These are phyloP conservation scores for Takashimella tepidaria DNA, from an alignment of 1,284 basidiomycete genomes.

Conservation along the genomic window DNA sequence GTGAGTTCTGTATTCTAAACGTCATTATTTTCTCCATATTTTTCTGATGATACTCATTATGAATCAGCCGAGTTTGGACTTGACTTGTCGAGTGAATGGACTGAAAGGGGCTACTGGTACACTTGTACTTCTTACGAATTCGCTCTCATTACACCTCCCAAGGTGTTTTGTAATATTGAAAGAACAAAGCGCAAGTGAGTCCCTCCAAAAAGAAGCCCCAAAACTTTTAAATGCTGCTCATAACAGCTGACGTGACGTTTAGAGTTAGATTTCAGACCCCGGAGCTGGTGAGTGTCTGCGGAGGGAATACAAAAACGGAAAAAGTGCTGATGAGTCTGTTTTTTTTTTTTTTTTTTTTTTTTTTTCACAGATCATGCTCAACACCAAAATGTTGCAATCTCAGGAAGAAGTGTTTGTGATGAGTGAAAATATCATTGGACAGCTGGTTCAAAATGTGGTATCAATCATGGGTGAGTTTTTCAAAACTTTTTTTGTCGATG, in stretches of 20 bases:
- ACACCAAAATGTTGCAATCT: constrained; percentile 29
- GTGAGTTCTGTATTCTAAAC: background rate
- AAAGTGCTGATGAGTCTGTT: no score
- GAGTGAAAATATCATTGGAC: constrained; percentile 73
- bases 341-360: no score
- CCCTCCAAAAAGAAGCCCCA: no score
- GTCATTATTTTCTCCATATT: no score
- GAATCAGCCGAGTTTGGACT: constrained; percentile 9
- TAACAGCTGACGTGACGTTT: background rate
- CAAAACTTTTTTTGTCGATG: no score
- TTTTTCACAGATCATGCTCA: constrained; percentile 24
- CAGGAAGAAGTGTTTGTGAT: constrained; percentile 58
- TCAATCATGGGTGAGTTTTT: constrained; percentile 53
- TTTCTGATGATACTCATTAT: no score
- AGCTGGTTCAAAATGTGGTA: constrained; percentile 62
- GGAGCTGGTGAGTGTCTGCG: constrained; percentile 72
- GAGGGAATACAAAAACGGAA: constrained; percentile 31
- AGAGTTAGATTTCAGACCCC: constrained; percentile 62
- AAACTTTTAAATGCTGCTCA: background rate
- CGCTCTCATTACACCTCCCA: constrained; percentile 1
- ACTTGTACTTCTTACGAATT: constrained; percentile 1
- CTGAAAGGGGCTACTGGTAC: constrained; percentile 9
- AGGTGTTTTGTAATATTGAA: constrained; percentile 9
- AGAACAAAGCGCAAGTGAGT: constrained; percentile 4
- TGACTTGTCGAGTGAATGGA: constrained; percentile 10